phyloP scores from a whole-genome alignment of 371 early-diverging fungal species.

The Smittium culicis region DNA sequence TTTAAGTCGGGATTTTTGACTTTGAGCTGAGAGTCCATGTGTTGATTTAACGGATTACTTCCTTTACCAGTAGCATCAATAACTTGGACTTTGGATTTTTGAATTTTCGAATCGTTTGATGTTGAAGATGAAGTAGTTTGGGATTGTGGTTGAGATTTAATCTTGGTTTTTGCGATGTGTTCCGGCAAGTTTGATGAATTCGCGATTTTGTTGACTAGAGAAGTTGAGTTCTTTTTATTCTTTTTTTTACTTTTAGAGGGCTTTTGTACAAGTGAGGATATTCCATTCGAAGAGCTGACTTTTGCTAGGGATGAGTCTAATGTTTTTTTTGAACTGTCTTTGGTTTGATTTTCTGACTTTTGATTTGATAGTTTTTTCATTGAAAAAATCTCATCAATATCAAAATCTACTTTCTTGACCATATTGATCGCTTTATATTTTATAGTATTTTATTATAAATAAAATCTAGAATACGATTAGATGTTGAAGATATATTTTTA shows the following conservation, averaged over 20 bases:
- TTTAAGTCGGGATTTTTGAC: neutral
- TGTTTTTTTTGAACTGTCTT: too few relatives aligned
- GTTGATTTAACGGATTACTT: neutral
- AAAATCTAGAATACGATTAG: too few relatives aligned
- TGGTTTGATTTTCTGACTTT: too few relatives aligned
- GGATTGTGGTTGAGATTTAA: neutral
- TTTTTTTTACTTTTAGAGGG: neutral
- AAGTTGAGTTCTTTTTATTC: neutral
- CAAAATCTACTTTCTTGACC: neutral
- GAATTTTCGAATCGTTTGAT: neutral
- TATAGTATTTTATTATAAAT: too few relatives aligned
- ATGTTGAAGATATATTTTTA: too few relatives aligned
- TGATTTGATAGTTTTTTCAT: too few relatives aligned
- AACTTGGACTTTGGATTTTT: slow-evolving; percentile 15
- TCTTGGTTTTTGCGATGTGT: neutral
- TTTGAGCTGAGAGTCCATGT: slow-evolving; percentile 12
- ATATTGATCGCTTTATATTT: too few relatives aligned
- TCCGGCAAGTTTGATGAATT: neutral
- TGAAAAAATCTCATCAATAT: neutral
- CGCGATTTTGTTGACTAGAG: neutral
- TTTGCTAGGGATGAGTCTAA: too few relatives aligned
- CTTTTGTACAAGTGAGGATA: neutral
- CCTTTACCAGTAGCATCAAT: slow-evolving; percentile 23
- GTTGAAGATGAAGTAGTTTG: neutral
- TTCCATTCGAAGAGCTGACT: too few relatives aligned